Conservation (phyloP, 768 basidiomycete species). For the Mycena rebaudengoi region DNA sequence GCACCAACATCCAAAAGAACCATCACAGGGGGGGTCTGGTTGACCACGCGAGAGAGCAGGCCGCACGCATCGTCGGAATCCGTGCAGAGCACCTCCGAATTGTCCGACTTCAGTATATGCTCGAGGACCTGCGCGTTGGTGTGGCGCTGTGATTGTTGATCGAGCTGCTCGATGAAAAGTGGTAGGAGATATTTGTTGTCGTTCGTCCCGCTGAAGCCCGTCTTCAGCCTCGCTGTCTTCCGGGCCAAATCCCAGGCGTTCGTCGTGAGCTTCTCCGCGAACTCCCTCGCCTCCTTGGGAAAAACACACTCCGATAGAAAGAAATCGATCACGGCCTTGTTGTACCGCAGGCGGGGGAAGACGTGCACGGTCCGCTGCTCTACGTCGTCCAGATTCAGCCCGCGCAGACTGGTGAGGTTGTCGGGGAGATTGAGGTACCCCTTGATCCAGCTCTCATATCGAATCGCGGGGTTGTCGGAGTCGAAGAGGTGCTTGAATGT, state of each 20-base stretch:
- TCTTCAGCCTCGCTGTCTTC: no score
- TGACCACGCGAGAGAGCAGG: slow-evolving; percentile 42
- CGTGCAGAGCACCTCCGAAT: slow-evolving; percentile 40
- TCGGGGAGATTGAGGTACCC: not conserved
- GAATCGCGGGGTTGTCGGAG: slow-evolving; percentile 48
- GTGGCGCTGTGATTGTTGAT: slow-evolving; percentile 46
- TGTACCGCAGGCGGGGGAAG: slow-evolving; percentile 42
- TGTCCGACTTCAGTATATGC: slow-evolving; percentile 50
- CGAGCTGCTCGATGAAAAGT: slow-evolving; percentile 43
- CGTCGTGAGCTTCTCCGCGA: slow-evolving; percentile 54
- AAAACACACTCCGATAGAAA: slow-evolving; percentile 57
- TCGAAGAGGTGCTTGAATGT: slow-evolving; percentile 49
- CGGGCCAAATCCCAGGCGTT: slow-evolving; percentile 66
- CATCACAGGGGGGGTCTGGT: slow-evolving; percentile 46
- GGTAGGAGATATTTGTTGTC: slow-evolving; percentile 52
- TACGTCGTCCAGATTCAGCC: slow-evolving; percentile 52
- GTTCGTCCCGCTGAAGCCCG: slow-evolving; percentile 66
- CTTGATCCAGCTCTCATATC: slow-evolving; percentile 41
- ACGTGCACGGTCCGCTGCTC: slow-evolving; percentile 35
- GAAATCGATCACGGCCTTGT: slow-evolving; percentile 53
- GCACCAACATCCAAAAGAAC: slow-evolving; percentile 66
- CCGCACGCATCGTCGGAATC: slow-evolving; percentile 31
- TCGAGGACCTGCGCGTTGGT: slow-evolving; percentile 57
- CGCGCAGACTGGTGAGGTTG: slow-evolving; percentile 43
- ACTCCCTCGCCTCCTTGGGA: slow-evolving; percentile 58